These are phyloP conservation scores for Marvania coccoides DNA, from an alignment of 139 green algal genomes.

Conservation along the genomic window DNA sequence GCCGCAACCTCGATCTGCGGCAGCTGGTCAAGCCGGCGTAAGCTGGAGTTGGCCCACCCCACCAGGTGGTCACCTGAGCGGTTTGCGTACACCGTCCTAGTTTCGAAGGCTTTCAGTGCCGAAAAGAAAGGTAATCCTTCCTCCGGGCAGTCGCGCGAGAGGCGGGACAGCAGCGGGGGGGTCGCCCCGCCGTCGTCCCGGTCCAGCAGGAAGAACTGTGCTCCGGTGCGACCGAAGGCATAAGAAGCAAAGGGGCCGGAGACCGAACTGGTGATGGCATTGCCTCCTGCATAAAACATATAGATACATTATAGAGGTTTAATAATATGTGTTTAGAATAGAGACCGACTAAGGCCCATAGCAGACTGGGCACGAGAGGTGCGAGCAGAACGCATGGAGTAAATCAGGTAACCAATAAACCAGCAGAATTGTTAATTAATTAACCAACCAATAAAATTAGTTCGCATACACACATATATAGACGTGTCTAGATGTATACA, in stretches of 20 bases:
- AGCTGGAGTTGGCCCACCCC: slow-evolving; percentile 66
- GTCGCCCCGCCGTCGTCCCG: neutral
- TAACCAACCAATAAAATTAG: too few relatives aligned
- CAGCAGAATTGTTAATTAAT: too few relatives aligned
- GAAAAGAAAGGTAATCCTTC: slow-evolving; percentile 47
- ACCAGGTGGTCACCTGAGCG: slow-evolving; percentile 66
- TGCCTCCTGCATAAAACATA: slow-evolving; percentile 3
- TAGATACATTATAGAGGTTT: too few relatives aligned
- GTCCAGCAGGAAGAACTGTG: slow-evolving; percentile 47
- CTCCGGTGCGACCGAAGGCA: slow-evolving; percentile 10
- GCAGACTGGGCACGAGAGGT: neutral
- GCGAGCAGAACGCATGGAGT: too few relatives aligned
- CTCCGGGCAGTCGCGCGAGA: slow-evolving; percentile 41
- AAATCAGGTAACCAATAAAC: too few relatives aligned
- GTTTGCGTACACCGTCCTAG: slow-evolving; percentile 67
- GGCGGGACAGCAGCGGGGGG: slow-evolving; percentile 19
- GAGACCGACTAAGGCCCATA: too few relatives aligned
- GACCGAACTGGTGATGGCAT: neutral
- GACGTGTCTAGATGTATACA: too few relatives aligned
- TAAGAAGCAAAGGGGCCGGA: neutral
- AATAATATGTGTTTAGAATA: too few relatives aligned
- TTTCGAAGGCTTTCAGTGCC: slow-evolving; percentile 54
- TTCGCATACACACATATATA: too few relatives aligned
- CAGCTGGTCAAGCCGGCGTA: slow-evolving; percentile 54
- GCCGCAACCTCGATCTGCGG: slow-evolving; percentile 10